Evolutionary conservation across 441 rosid species (phyloP).

Genomic region (Gossypium davidsonii): DNA sequence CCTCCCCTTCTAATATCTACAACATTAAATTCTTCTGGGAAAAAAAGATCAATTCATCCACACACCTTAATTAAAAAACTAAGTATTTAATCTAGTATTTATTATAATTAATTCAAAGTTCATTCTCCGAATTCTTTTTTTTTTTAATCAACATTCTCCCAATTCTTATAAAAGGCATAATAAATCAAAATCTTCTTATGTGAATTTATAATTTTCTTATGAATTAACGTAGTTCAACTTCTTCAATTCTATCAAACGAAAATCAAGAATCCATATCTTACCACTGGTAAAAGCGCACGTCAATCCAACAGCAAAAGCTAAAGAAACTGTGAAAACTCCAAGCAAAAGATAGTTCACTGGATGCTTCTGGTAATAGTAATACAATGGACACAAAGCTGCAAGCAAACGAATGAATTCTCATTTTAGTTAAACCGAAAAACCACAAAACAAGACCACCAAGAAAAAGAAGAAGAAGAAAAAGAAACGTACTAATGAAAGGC

Average conservation of each 20-base stretch:
- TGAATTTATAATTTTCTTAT: too few species aligned
- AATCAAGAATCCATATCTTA: conserved; percentile 19
- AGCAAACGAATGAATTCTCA: not conserved
- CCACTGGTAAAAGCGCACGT: conserved; percentile 83
- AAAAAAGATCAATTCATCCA: too few species aligned
- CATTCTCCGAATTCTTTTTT: too few species aligned
- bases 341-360: conserved; percentile 83
- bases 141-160: too few species aligned
- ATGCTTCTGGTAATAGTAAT: conserved; percentile 76
- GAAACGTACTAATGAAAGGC: conserved; percentile 53
- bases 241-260: not conserved
- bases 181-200: too few species aligned
- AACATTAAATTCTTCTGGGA: too few species aligned
- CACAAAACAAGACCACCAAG: not conserved
- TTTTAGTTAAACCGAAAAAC: not conserved
- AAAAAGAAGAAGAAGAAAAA: not conserved
- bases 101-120: not conserved
- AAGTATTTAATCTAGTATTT: not conserved
- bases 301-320: conserved; percentile 70
- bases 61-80: not conserved
- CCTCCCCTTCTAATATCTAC: too few species aligned
- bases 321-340: conserved; percentile 58
- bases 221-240: not conserved
- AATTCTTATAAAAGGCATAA: not conserved
- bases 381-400: conserved; percentile 72